These are phyloP conservation scores for Arthrobotrys sphaeroides DNA, from an alignment of 2,329 filamentous ascomycete genomes.

Conservation along the genomic window DNA sequence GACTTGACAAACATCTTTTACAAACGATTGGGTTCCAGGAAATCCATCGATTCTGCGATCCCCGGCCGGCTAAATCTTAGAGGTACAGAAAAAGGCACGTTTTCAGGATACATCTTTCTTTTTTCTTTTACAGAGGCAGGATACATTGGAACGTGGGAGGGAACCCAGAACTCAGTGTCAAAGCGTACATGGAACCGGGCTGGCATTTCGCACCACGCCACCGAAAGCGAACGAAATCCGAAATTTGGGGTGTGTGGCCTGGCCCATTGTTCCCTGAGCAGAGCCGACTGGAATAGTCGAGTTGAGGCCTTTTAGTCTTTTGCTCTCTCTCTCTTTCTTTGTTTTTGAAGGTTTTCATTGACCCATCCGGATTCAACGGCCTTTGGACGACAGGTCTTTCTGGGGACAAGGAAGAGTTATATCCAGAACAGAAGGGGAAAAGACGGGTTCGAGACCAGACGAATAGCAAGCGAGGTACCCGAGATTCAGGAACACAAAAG, in stretches of 20 bases:
- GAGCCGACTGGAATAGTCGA: background rate
- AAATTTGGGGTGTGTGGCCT: constrained; percentile 30
- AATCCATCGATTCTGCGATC: constrained; percentile 39
- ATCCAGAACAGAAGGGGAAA: constrained; percentile 33
- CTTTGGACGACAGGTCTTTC: constrained; percentile 53
- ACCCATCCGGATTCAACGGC: constrained; percentile 35
- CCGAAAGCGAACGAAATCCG: constrained; percentile 38
- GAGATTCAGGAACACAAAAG: constrained; percentile 28
- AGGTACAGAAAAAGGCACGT: constrained; percentile 16
- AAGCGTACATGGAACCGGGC: constrained; percentile 39
- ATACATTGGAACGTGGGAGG: constrained; percentile 1
- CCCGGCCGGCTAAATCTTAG: constrained; percentile 35
- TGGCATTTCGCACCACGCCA: constrained; percentile 44
- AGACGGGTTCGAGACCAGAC: background rate
- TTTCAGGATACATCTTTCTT: background rate
- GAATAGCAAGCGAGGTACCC: constrained; percentile 40
- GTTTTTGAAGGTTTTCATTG: constrained; percentile 7
- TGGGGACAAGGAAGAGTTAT: constrained; percentile 37
- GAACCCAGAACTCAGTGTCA: constrained; percentile 31
- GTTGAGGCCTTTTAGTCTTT: constrained; percentile 24
- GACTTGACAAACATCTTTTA: constrained; percentile 20
- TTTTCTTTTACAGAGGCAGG: background rate
- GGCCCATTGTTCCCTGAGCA: constrained; percentile 25
- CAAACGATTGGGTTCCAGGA: constrained; percentile 41
- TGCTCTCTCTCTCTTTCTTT: constrained; percentile 4